These are phyloP conservation scores for Neurospora sp. DNA, from an alignment of 495 filamentous ascomycete species.

Conservation along the genomic window DNA sequence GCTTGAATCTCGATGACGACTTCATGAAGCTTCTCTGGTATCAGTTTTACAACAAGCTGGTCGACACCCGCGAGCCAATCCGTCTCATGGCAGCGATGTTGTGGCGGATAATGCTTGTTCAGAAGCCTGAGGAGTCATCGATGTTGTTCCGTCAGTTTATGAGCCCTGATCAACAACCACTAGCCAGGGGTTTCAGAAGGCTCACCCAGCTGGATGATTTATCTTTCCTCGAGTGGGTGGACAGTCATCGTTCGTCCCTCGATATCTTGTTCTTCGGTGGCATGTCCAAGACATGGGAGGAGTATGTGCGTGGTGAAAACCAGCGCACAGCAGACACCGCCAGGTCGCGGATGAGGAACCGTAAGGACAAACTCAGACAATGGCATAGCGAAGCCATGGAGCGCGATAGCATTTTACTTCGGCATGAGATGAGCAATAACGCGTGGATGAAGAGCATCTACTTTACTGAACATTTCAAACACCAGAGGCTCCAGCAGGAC, in stretches of 20 bases:
- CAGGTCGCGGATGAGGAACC: constrained; percentile 53
- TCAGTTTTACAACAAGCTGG: constrained; percentile 73
- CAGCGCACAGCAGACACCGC: constrained; percentile 60
- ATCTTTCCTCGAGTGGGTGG: constrained; percentile 79
- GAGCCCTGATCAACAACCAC: constrained; percentile 52
- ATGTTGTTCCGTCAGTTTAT: constrained; percentile 60
- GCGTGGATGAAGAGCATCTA: constrained; percentile 94
- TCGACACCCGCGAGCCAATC: constrained; percentile 51
- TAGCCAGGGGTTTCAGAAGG: constrained; percentile 73
- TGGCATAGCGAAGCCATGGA: constrained; percentile 61
- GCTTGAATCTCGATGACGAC: constrained; percentile 61
- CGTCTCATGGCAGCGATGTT: constrained; percentile 72
- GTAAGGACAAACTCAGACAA: constrained; percentile 69
- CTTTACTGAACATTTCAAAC: constrained; percentile 80
- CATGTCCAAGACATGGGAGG: constrained; percentile 72
- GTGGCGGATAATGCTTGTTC: constrained; percentile 84
- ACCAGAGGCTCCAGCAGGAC: constrained; percentile 79
- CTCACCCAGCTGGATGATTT: constrained; percentile 79
- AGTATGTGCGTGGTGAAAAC: constrained; percentile 75
- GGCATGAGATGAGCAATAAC: constrained; percentile 72
- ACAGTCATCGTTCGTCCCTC: constrained; percentile 69
- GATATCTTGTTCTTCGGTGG: constrained; percentile 69
- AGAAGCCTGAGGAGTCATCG: constrained; percentile 78
- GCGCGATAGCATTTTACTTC: constrained; percentile 58
- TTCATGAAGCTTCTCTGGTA: constrained; percentile 81